Conservation (phyloP, 1,284 basidiomycete genomes). For the Rhodotorula sp. region DNA sequence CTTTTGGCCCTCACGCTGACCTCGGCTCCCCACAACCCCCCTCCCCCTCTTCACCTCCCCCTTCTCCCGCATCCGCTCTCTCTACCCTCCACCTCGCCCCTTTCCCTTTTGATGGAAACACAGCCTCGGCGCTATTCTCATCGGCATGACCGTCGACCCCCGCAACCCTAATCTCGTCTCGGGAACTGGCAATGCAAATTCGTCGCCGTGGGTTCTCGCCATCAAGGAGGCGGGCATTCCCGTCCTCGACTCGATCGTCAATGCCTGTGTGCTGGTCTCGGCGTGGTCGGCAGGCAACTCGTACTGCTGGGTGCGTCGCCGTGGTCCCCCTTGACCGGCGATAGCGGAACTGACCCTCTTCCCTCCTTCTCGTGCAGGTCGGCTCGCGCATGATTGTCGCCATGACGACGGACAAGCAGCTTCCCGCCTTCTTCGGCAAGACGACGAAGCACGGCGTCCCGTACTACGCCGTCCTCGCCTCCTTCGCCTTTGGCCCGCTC, state of each 20-base stretch:
- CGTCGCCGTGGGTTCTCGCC: slow-evolving; percentile 77
- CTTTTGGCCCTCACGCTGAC: too few relatives aligned
- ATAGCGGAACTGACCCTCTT: neutral
- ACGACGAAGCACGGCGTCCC: slow-evolving; percentile 47
- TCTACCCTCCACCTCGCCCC: too few relatives aligned
- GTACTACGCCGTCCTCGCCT: slow-evolving; percentile 41
- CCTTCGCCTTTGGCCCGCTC: slow-evolving; percentile 45
- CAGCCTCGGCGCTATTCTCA: slow-evolving; percentile 53
- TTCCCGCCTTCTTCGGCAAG: slow-evolving; percentile 45
- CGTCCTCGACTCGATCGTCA: slow-evolving; percentile 56
- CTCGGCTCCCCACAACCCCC: too few relatives aligned
- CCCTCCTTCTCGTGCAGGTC: neutral
- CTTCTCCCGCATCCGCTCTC: too few relatives aligned
- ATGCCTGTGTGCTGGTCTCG: slow-evolving; percentile 62
- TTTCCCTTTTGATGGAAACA: too few relatives aligned
- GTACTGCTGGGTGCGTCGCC: slow-evolving; percentile 63
- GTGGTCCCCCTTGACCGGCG: neutral
- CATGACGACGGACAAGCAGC: slow-evolving; percentile 46
- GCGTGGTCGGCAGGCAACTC: slow-evolving; percentile 84
- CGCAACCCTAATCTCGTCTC: slow-evolving; percentile 63
- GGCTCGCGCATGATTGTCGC: slow-evolving; percentile 44
- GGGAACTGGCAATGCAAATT: slow-evolving; percentile 61
- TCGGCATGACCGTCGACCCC: slow-evolving; percentile 61
- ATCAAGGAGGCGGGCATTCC: slow-evolving; percentile 72
- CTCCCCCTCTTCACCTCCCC: too few relatives aligned